These are phyloP conservation scores for Acer saccharum DNA, from an alignment of 345 rosid species.

Conservation along the genomic window DNA sequence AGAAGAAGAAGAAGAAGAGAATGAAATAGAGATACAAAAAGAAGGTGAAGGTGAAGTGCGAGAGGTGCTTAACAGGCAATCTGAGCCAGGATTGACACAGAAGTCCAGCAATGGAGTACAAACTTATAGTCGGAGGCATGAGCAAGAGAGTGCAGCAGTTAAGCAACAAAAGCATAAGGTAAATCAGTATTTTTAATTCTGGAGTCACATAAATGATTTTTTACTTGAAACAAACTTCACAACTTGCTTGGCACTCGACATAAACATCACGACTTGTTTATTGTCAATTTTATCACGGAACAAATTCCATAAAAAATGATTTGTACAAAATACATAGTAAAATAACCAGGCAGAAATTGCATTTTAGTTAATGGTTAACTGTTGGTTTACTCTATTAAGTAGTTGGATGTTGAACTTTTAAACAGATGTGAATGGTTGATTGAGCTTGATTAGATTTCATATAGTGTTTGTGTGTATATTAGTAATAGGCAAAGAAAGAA, in stretches of 20 bases:
- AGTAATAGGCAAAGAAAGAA: background rate
- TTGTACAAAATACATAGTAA: background rate
- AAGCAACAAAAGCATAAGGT: conserved; percentile 64
- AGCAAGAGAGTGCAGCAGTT: conserved; percentile 46
- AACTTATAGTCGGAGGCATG: conserved; percentile 36
- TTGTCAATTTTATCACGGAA: background rate
- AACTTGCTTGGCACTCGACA: background rate
- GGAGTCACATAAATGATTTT: background rate
- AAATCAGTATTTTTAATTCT: background rate
- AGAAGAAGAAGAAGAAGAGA: conserved; percentile 40
- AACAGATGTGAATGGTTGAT: background rate
- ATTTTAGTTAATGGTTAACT: background rate
- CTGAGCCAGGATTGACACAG: conserved; percentile 40
- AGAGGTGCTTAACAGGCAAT: conserved; percentile 47
- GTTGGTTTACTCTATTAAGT: background rate
- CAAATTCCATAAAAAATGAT: background rate
- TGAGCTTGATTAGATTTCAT: background rate
- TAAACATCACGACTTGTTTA: background rate
- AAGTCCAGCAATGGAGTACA: conserved; percentile 35
- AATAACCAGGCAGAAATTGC: background rate
- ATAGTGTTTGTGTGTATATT: background rate
- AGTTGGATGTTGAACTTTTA: background rate
- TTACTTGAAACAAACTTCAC: background rate
- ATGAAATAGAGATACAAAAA: conserved; percentile 46
- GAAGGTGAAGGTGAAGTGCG: conserved; percentile 37